Percentiles rank a stretch among this genome's conserved stretches.
These are phyloP conservation scores for Daldinia concentrica DNA, from an alignment of 495 filamentous ascomycete genomes.

Conservation along the genomic window DNA sequence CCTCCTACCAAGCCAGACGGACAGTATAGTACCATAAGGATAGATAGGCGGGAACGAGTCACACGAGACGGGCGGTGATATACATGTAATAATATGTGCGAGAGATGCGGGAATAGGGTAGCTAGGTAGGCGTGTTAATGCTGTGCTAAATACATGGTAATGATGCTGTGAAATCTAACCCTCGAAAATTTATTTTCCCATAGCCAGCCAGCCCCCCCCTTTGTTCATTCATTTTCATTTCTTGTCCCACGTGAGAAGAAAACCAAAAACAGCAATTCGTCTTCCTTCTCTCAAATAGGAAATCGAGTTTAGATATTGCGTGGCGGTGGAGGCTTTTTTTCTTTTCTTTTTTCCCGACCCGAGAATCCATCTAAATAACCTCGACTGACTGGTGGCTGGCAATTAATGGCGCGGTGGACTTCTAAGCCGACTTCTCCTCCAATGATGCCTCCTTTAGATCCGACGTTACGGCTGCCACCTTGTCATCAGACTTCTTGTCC, in stretches of 20 bases:
- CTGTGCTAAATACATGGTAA: slow-evolving; percentile 10
- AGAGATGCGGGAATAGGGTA: slow-evolving; percentile 1
- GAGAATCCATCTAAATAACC: slow-evolving; percentile 15
- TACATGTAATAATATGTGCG: background rate
- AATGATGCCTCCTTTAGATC: slow-evolving; percentile 78
- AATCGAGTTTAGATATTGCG: background rate
- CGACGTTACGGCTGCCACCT: slow-evolving; percentile 55
- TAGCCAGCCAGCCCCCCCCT: slow-evolving; percentile 7
- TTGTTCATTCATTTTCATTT: background rate
- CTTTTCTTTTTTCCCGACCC: background rate
- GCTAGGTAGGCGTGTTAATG: slow-evolving; percentile 3
- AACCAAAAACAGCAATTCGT: slow-evolving; percentile 4
- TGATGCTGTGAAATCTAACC: slow-evolving; percentile 11
- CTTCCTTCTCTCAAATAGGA: slow-evolving; percentile 1
- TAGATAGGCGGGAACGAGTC: background rate
- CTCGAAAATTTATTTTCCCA: slow-evolving; percentile 6
- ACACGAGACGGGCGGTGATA: background rate
- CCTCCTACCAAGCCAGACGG: background rate
- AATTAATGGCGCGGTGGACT: slow-evolving; percentile 44
- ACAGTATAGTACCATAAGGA: background rate
- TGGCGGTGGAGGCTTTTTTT: slow-evolving; percentile 11
- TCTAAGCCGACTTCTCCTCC: slow-evolving; percentile 70
- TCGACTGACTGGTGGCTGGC: background rate
- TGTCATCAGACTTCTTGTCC: slow-evolving; percentile 52
- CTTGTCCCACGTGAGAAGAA: slow-evolving; percentile 3